A percentile compares a stretch with the other conserved stretches of the same genome.
phyloP scores from a whole-genome alignment of 2,329 filamentous ascomycete species.

The Xylaria sp. region DNA sequence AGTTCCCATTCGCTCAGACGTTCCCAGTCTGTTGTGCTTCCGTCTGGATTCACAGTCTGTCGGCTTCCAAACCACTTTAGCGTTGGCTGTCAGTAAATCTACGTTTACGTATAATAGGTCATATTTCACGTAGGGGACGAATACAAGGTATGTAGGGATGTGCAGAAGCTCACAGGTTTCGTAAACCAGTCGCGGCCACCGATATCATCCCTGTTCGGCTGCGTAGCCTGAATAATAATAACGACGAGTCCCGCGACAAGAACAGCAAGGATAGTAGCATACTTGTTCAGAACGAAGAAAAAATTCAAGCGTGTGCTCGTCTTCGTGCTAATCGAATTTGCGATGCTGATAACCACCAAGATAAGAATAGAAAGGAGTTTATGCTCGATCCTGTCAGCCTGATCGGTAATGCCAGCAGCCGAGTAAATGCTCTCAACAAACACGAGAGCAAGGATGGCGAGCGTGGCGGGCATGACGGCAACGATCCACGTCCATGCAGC shows the following conservation, averaged over 20 bases:
- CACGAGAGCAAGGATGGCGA: slow-evolving; percentile 68
- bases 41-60: slow-evolving; percentile 56
- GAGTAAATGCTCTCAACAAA: slow-evolving; percentile 66
- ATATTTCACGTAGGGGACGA: not conserved
- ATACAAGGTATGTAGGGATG: not conserved
- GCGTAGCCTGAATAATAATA: slow-evolving; percentile 46
- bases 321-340: slow-evolving; percentile 62
- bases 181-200: slow-evolving; percentile 58
- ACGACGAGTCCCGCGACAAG: slow-evolving; percentile 57
- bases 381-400: slow-evolving; percentile 49
- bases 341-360: slow-evolving; percentile 52
- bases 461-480: slow-evolving; percentile 67
- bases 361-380: slow-evolving; percentile 59
- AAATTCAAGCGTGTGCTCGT: slow-evolving; percentile 60
- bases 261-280: slow-evolving; percentile 53
- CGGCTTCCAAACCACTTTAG: slow-evolving; percentile 60
- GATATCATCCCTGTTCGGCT: slow-evolving; percentile 45
- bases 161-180: slow-evolving; percentile 40
- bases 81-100: not conserved
- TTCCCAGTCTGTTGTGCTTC: slow-evolving; percentile 55
- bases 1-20: slow-evolving; percentile 60
- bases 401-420: slow-evolving; percentile 52
- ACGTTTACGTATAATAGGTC: too few relatives aligned
- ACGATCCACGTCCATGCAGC: slow-evolving; percentile 71
- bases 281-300: slow-evolving; percentile 62